A percentile compares a stretch with the other conserved stretches of the same genome.
Evolutionary conservation across 2,329 filamentous ascomycete species (phyloP).

Genomic region (Diaporthe citriasiana): DNA sequence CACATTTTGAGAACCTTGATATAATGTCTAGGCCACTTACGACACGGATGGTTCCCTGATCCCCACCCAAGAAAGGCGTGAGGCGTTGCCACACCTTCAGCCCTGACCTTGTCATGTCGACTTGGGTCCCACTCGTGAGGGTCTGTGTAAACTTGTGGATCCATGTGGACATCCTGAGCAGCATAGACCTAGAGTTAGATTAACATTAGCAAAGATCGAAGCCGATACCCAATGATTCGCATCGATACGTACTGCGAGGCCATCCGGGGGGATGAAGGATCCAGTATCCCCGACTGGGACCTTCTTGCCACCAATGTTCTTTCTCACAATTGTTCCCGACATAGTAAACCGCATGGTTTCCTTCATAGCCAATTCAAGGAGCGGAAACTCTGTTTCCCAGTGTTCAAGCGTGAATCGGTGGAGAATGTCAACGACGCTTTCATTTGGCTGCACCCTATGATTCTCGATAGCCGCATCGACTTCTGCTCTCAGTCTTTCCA

Average conservation of each 20-base stretch:
- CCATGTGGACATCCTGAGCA: conserved; percentile 17
- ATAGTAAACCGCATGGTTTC: conserved; percentile 3
- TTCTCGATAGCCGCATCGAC: not conserved
- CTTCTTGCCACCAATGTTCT: conserved; percentile 1
- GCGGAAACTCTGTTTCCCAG: conserved; percentile 9
- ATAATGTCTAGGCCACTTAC: not conserved
- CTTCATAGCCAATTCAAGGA: conserved; percentile 12
- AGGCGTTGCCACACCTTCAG: not conserved
- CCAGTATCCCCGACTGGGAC: conserved; percentile 7
- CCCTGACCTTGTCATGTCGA: not conserved
- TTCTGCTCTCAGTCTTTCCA: not conserved
- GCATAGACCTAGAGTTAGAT: not conserved
- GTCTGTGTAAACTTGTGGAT: not conserved
- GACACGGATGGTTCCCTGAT: conserved; percentile 18
- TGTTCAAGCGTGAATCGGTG: not conserved
- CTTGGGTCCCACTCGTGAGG: conserved; percentile 13
- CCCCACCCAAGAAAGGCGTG: conserved; percentile 15
- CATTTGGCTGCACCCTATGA: not conserved
- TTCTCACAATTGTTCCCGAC: conserved; percentile 4
- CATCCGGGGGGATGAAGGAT: conserved; percentile 2
- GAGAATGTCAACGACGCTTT: not conserved
- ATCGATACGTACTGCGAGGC: not conserved
- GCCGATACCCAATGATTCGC: not conserved
- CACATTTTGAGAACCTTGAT: not conserved
- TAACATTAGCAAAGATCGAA: not conserved